These are phyloP conservation scores for Tetrapisispora iriomotensis DNA, from an alignment of 805 yeast genomes.

Conservation along the genomic window DNA sequence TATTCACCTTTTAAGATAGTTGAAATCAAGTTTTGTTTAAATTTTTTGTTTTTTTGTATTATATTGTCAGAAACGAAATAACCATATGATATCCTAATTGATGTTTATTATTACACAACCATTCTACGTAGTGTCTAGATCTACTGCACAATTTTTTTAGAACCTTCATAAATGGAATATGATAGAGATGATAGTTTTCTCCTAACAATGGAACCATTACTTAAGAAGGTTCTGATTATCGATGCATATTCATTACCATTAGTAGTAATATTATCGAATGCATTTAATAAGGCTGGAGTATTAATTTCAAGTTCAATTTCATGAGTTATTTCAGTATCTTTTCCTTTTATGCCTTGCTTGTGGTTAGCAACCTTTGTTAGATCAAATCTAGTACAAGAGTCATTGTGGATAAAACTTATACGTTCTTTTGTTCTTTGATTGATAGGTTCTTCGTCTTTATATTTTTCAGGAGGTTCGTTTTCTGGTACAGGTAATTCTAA, in stretches of 20 bases:
- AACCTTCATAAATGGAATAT: constrained; percentile 30
- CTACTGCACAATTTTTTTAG: constrained; percentile 22
- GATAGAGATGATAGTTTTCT: constrained; percentile 28
- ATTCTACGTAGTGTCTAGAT: too few species aligned
- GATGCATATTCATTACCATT: constrained; percentile 52
- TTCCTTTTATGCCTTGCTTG: constrained; percentile 17
- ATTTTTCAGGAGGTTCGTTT: constrained; percentile 44
- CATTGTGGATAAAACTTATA: constrained; percentile 59
- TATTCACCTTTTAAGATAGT: too few species aligned
- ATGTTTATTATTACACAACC: constrained; percentile 2
- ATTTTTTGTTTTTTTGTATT: not conserved
- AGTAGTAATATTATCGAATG: constrained; percentile 32
- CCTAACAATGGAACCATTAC: constrained; percentile 44
- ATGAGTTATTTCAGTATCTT: constrained; percentile 23
- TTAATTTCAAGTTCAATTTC: constrained; percentile 49
- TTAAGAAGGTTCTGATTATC: constrained; percentile 45
- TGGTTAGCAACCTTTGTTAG: constrained; percentile 46
- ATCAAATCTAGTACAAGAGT: constrained; percentile 65
- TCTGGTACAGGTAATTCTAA: constrained; percentile 60
- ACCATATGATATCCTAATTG: not conserved
- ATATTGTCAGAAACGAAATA: not conserved
- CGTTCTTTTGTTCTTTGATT: constrained; percentile 63
- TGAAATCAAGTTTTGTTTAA: too few species aligned
- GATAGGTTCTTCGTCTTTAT: constrained; percentile 43
- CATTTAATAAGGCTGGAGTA: constrained; percentile 32